Percentiles rank a stretch among this genome's conserved stretches.
phyloP scores from a whole-genome alignment of 768 basidiomycete species.

The Kwoniella shandongensis region DNA sequence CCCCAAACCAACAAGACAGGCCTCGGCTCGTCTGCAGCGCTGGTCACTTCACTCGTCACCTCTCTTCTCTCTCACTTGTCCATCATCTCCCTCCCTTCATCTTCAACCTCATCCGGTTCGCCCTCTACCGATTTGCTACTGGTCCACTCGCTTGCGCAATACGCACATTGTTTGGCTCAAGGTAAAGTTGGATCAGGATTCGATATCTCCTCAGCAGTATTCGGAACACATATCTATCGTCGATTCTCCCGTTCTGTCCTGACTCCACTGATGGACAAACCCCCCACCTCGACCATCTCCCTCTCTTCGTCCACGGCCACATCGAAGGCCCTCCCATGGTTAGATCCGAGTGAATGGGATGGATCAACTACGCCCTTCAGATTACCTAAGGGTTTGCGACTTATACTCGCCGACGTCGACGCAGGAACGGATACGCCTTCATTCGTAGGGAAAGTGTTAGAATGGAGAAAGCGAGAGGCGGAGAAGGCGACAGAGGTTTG shows the following conservation, averaged over 20 bases:
- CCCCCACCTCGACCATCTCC: neutral
- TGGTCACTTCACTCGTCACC: slow-evolving; percentile 91
- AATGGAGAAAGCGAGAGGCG: slow-evolving; percentile 73
- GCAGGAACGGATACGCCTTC: slow-evolving; percentile 95
- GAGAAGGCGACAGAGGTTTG: slow-evolving; percentile 55
- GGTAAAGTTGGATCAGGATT: slow-evolving; percentile 98
- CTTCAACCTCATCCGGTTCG: slow-evolving; percentile 27
- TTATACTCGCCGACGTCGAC: slow-evolving; percentile 93
- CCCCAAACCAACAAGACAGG: slow-evolving; percentile 95
- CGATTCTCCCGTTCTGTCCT: slow-evolving; percentile 61
- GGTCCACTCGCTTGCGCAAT: slow-evolving; percentile 91
- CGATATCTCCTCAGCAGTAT: slow-evolving; percentile 90
- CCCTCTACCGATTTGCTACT: slow-evolving; percentile 55
- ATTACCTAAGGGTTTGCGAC: slow-evolving; percentile 76
- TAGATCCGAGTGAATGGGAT: slow-evolving; percentile 64
- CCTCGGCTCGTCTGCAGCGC: slow-evolving; percentile 91
- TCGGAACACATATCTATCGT: slow-evolving; percentile 89
- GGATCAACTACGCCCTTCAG: slow-evolving; percentile 67
- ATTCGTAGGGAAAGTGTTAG: slow-evolving; percentile 83
- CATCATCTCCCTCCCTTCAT: slow-evolving; percentile 58
- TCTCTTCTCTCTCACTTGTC: slow-evolving; percentile 75
- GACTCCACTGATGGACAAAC: slow-evolving; percentile 45
- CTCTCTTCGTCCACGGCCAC: slow-evolving; percentile 1
- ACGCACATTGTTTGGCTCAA: slow-evolving; percentile 91
- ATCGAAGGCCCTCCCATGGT: slow-evolving; percentile 6